A percentile compares a stretch with the other conserved stretches of the same genome.
phyloP scores from a whole-genome alignment of 2,329 filamentous ascomycete genomes.

The Fusarium palustre region DNA sequence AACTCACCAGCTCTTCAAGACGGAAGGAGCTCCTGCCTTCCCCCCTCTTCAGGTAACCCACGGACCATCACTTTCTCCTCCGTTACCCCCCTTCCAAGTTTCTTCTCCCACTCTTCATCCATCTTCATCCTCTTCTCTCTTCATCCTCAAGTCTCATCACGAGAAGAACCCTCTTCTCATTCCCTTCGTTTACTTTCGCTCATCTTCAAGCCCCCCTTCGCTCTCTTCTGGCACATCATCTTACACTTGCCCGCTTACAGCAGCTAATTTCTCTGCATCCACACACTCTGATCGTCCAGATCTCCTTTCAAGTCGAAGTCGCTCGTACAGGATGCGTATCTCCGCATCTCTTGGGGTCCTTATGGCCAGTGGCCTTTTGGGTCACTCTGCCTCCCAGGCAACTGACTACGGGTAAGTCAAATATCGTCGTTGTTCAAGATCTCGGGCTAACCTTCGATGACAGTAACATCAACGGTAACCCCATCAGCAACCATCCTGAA shows the following conservation, averaged over 20 bases:
- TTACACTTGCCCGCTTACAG: slow-evolving; percentile 12
- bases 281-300: neutral
- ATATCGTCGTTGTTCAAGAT: neutral
- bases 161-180: slow-evolving; percentile 30
- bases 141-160: slow-evolving; percentile 31
- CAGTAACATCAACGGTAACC: slow-evolving; percentile 29
- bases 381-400: slow-evolving; percentile 49
- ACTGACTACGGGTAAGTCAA: slow-evolving; percentile 51
- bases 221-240: slow-evolving; percentile 20
- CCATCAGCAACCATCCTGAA: slow-evolving; percentile 18
- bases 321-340: slow-evolving; percentile 54
- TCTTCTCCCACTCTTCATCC: slow-evolving; percentile 29
- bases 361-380: slow-evolving; percentile 52
- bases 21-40: slow-evolving; percentile 39
- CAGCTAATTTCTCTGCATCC: neutral
- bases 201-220: slow-evolving; percentile 28
- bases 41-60: slow-evolving; percentile 1
- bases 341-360: slow-evolving; percentile 52
- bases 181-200: slow-evolving; percentile 30
- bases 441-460: slow-evolving; percentile 16
- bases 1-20: neutral
- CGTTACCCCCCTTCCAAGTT: slow-evolving; percentile 1
- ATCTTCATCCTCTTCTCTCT: slow-evolving; percentile 20
- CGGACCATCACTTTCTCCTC: slow-evolving; percentile 20
- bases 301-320: slow-evolving; percentile 8